Evolutionary conservation across 495 filamentous ascomycete genomes (phyloP).

Genomic region (Platismatia glauca): DNA sequence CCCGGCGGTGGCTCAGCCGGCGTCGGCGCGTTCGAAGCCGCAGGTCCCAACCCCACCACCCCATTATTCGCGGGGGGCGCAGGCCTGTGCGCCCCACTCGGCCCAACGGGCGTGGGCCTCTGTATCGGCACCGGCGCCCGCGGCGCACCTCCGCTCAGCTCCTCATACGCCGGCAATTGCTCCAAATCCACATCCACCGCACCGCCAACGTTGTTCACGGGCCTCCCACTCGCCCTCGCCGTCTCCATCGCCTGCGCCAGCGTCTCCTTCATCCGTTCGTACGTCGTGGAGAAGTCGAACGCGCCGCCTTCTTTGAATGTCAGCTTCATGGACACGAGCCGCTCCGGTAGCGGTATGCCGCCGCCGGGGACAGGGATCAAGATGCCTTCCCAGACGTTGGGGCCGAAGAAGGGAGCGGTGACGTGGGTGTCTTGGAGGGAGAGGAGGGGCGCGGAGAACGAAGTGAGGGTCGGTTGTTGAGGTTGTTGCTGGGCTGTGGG

Average conservation of each 20-base stretch:
- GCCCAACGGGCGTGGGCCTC: conserved; percentile 20
- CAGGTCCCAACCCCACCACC: conserved; percentile 7
- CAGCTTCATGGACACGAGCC: conserved; percentile 67
- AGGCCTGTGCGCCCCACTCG: conserved; percentile 11
- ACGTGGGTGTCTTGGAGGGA: conserved; percentile 84
- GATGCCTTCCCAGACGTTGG: conserved; percentile 79
- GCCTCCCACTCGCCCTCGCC: conserved; percentile 41
- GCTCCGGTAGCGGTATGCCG: conserved; percentile 68
- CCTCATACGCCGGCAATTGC: conserved; percentile 70
- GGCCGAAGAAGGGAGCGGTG: conserved; percentile 87
- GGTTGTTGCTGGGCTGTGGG: neutral
- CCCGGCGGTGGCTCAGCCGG: conserved; percentile 82
- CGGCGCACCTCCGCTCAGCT: conserved; percentile 22
- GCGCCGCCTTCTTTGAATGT: conserved; percentile 93
- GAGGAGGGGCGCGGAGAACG: conserved; percentile 80
- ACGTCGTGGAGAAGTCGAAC: conserved; percentile 79
- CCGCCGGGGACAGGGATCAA: conserved; percentile 74
- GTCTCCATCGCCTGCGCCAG: conserved; percentile 71
- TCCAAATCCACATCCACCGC: conserved; percentile 57
- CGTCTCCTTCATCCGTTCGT: conserved; percentile 76
- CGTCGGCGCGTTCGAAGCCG: conserved; percentile 21
- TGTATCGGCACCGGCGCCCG: conserved; percentile 30
- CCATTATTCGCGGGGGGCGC: conserved; percentile 19
- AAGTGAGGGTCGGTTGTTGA: conserved; percentile 47
- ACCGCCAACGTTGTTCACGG: conserved; percentile 38